phyloP scores from a whole-genome alignment of 129 eudicot species.

The Calendula officinalis region DNA sequence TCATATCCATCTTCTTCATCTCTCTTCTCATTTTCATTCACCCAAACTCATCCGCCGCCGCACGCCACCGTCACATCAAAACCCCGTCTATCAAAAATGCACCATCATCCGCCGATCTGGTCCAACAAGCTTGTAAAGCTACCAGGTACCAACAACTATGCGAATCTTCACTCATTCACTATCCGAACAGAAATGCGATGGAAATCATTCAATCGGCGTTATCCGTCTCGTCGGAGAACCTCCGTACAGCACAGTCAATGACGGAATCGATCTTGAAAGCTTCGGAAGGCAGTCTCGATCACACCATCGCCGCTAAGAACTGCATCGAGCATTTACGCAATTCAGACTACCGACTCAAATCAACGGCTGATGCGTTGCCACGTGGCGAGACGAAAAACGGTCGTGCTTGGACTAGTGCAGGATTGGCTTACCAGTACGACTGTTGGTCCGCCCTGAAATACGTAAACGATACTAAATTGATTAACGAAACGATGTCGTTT shows the following conservation, averaged over 20 bases:
- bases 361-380: conserved; percentile 41
- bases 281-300: conserved; percentile 35
- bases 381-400: conserved; percentile 55
- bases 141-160: conserved; percentile 53
- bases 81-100: conserved; percentile 6
- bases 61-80: conserved; percentile 23
- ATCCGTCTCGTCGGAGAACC: conserved; percentile 35
- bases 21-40: conserved; percentile 48
- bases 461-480: conserved; percentile 49
- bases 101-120: conserved; percentile 20
- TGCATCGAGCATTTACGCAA: conserved; percentile 46
- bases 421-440: conserved; percentile 69
- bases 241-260: conserved; percentile 42
- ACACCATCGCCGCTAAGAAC: conserved; percentile 47
- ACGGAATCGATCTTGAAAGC: conserved; percentile 35
- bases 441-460: conserved; percentile 75
- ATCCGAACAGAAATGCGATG: conserved; percentile 24
- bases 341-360: conserved; percentile 38
- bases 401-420: conserved; percentile 76
- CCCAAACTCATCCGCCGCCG: conserved; percentile 33
- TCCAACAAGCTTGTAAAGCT: conserved; percentile 59
- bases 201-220: conserved; percentile 50
- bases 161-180: conserved; percentile 28
- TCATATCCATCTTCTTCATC: conserved; percentile 36
- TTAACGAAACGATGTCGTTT: conserved; percentile 67